Base-by-base conservation (phyloP, 495 filamentous ascomycete species). In the Penicillium ucsense region DNA sequence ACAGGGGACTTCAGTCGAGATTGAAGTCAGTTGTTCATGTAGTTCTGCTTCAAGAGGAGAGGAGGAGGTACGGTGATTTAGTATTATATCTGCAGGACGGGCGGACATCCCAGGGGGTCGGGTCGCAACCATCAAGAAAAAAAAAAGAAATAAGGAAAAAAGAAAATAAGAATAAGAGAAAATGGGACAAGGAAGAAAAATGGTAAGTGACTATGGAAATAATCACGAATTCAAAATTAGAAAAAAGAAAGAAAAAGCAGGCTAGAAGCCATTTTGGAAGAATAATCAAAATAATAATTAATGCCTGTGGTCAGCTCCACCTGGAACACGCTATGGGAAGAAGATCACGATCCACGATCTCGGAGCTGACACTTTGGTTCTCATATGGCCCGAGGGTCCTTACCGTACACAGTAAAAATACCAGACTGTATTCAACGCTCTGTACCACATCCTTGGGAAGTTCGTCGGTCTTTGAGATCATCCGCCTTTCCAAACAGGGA, bases 281-380 rank as follows among this genome's bases (percentile, higher is more conserved):
- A 20, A 20, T 20, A 20, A 20, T 20, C 2, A 1, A 20, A 20
- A 20, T 20, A 20, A 20, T 20, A 2, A 20, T 20, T 20, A 20
- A 20, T 20, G 20, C 20, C 20, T 20, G 20, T 63, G 61, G 41
- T 55, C 56, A 55, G 61, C 56, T 62, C 61, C 60, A 66, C 63
- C 53, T 56, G 55, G 62, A 44, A 59, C 66, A 67, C 63, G 63
- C 64, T 65, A 70, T 68, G 59, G 51, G 55, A 64, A 49, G 64
- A 70, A 68, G 67, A 70, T 70, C 67, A 62, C 66, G 67, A 70
- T 65, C 67, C 63, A 68, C 68, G 67, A 70, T 70, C 67, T 70
- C 58, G 65, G 65, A 70, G 65, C 64, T 70, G 65, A 70, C 67
- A 68, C 61, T 68, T 67, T 50, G 57, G 54, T 37, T 41, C 47